phyloP scores from a whole-genome alignment of 805 yeast genomes.

The Nakazawaea siamensis region DNA sequence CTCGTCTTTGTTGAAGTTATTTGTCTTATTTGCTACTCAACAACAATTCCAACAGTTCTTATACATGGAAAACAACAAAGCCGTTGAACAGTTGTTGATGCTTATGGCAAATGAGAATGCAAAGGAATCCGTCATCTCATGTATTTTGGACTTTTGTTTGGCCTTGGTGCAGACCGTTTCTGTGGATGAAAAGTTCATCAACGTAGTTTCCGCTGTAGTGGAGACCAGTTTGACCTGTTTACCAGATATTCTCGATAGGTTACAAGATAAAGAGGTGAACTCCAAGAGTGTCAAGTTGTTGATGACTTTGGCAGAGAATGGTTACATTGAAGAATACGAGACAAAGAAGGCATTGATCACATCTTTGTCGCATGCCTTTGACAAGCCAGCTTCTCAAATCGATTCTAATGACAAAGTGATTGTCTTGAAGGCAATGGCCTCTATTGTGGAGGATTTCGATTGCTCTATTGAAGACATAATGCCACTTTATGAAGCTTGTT shows the following conservation, averaged over 20 bases:
- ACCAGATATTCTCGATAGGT: conserved; percentile 37
- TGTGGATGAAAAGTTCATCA: conserved; percentile 34
- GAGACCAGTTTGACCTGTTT: conserved; percentile 43
- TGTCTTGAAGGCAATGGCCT: conserved; percentile 47
- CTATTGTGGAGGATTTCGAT: conserved; percentile 44
- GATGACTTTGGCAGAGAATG: conserved; percentile 45
- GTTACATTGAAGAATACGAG: conserved; percentile 45
- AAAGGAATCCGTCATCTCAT: conserved; percentile 55
- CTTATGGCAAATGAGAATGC: conserved; percentile 46
- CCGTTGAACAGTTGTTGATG: conserved; percentile 47
- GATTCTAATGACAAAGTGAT: conserved; percentile 44
- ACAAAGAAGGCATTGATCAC: conserved; percentile 44
- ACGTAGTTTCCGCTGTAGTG: conserved; percentile 50
- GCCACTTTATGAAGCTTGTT: conserved; percentile 35
- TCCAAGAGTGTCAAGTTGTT: conserved; percentile 44
- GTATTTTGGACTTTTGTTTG: conserved; percentile 47
- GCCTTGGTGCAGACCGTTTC: conserved; percentile 34
- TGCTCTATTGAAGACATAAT: conserved; percentile 42
- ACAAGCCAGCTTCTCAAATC: conserved; percentile 45
- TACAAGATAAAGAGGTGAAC: conserved; percentile 36
- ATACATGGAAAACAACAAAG: conserved; percentile 44
- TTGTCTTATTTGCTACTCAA: conserved; percentile 49
- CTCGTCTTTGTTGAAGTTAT: conserved; percentile 63
- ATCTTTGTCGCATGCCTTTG: conserved; percentile 53
- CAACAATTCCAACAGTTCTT: conserved; percentile 42